Evolutionary conservation across 2,329 filamentous ascomycete genomes (phyloP).

Genomic region (Chaetomium olivaceum): DNA sequence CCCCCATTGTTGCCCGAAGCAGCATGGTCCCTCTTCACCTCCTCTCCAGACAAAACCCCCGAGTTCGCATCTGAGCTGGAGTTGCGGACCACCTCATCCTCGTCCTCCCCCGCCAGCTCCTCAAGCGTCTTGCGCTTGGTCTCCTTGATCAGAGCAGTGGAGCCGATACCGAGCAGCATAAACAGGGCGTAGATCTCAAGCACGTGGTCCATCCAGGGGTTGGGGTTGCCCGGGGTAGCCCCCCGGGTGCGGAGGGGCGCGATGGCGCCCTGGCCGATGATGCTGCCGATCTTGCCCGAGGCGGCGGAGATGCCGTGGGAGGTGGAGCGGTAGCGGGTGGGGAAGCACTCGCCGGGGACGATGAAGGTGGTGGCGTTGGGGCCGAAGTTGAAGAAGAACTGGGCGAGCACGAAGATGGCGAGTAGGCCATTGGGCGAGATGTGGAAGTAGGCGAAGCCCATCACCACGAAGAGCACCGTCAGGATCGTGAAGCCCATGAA

Average conservation of each 20-base stretch:
- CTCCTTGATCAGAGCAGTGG: conserved; percentile 68
- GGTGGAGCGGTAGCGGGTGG: conserved; percentile 57
- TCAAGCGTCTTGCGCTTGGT: conserved; percentile 75
- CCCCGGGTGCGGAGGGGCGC: conserved; percentile 52
- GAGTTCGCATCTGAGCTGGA: background rate
- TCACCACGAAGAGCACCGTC: conserved; percentile 61
- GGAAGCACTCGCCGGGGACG: conserved; percentile 58
- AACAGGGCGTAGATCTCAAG: conserved; percentile 74
- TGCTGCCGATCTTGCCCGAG: conserved; percentile 56
- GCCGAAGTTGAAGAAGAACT: conserved; percentile 62
- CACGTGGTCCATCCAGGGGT: conserved; percentile 75
- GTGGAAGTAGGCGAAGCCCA: conserved; percentile 62
- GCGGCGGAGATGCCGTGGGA: conserved; percentile 60
- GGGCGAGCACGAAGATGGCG: conserved; percentile 56
- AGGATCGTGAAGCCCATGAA: conserved; percentile 62
- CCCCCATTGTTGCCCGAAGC: background rate
- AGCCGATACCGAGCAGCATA: conserved; percentile 72
- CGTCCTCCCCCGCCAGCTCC: conserved; percentile 48
- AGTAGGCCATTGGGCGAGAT: conserved; percentile 55
- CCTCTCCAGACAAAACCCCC: background rate
- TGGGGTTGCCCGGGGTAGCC: conserved; percentile 43
- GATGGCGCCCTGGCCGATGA: conserved; percentile 60
- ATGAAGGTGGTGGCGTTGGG: conserved; percentile 60
- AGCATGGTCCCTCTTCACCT: background rate
- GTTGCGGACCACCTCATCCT: conserved; percentile 6